Conservation (phyloP, 2,329 filamentous ascomycete genomes). For the Trichoderma polysporum region DNA sequence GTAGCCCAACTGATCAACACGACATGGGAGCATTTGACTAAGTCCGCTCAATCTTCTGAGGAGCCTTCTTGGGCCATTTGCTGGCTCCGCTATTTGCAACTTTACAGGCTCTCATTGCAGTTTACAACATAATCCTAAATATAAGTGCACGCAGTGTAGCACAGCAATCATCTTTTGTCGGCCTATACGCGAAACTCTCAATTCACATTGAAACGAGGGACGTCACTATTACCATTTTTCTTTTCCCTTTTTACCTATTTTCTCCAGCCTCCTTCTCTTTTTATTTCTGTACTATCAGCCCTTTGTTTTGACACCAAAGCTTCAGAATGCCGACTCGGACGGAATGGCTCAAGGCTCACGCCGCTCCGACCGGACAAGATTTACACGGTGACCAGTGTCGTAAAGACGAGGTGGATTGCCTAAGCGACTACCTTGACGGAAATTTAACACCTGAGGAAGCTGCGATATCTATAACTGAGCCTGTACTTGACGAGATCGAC, state of each 20-base stretch:
- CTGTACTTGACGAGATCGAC: background rate
- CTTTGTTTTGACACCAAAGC: background rate
- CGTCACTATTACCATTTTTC: background rate
- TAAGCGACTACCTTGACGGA: background rate
- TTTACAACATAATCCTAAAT: background rate
- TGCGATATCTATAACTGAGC: background rate
- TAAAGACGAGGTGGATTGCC: background rate
- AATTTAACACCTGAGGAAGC: background rate
- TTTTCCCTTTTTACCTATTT: background rate
- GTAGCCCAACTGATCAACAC: constrained; percentile 3
- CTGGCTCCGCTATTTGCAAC: no score
- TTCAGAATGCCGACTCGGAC: background rate
- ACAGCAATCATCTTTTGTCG: background rate
- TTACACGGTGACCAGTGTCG: background rate
- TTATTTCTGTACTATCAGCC: background rate
- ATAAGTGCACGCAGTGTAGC: background rate
- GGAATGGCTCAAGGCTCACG: background rate
- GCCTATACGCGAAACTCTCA: background rate
- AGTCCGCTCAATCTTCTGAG: background rate
- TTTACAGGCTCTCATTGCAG: background rate
- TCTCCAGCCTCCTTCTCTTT: background rate
- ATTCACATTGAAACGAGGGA: background rate
- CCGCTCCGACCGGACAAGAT: background rate
- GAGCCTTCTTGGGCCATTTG: background rate
- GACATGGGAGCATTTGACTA: background rate